Conservation (phyloP, 2,329 filamentous ascomycete genomes). For the Lasiodiplodia theobromae region DNA sequence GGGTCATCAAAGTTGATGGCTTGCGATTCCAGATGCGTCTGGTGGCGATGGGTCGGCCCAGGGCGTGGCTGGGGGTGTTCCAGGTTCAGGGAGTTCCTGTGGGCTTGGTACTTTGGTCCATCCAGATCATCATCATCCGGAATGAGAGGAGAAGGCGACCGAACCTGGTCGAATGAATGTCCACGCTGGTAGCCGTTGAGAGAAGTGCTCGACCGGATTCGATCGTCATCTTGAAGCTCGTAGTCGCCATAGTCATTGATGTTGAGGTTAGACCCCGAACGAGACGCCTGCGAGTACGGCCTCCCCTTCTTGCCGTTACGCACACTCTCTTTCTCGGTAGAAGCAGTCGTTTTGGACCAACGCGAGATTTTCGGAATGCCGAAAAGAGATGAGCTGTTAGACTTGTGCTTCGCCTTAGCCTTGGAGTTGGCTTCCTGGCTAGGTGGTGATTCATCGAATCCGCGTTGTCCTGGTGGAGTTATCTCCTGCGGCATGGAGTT, state of each 20-base stretch:
- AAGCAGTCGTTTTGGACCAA: conserved; percentile 96
- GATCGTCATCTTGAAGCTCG: conserved; percentile 66
- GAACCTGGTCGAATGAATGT: conserved; percentile 33
- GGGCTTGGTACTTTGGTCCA: conserved; percentile 82
- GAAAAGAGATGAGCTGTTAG: conserved; percentile 79
- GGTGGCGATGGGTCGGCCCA: conserved; percentile 76
- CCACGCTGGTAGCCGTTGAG: conserved; percentile 34
- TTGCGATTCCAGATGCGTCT: conserved; percentile 75
- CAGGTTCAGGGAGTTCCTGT: conserved; percentile 80
- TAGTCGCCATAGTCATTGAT: conserved; percentile 69
- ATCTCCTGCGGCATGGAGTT: conserved; percentile 49
- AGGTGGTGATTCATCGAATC: conserved; percentile 54
- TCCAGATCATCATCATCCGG: conserved; percentile 55
- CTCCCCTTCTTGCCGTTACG: conserved; percentile 70
- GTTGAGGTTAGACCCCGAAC: conserved; percentile 77
- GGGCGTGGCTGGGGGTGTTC: conserved; percentile 80
- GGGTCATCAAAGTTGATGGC: conserved; percentile 69
- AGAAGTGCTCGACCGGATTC: conserved; percentile 50
- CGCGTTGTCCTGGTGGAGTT: conserved; percentile 59
- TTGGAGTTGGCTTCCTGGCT: conserved; percentile 84
- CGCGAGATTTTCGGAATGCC: conserved; percentile 84
- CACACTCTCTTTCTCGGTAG: conserved; percentile 77
- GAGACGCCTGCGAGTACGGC: conserved; percentile 71
- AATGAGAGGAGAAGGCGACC: conserved; percentile 60
- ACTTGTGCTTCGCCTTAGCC: conserved; percentile 87